A percentile compares a stretch with the other conserved stretches of the same genome.
These are phyloP conservation scores for Echria macrotheca DNA, from an alignment of 495 filamentous ascomycete genomes.

Conservation along the genomic window DNA sequence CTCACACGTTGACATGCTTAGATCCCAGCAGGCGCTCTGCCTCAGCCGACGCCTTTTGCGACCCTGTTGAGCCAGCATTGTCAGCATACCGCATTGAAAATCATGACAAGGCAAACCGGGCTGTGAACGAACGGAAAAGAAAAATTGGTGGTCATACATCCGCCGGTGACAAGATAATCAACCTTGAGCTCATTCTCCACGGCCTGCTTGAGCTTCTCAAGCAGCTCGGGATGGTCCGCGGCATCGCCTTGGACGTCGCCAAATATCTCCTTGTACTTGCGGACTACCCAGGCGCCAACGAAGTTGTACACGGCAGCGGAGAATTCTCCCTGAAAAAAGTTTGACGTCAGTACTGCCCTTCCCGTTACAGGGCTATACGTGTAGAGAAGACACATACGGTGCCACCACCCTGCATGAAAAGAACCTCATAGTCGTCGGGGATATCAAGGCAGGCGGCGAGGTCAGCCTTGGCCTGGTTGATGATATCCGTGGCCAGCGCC, in stretches of 20 bases:
- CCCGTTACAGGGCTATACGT: too few relatives aligned
- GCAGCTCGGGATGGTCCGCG: conserved; percentile 42
- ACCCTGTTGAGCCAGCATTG: too few relatives aligned
- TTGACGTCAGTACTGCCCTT: too few relatives aligned
- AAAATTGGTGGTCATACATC: too few relatives aligned
- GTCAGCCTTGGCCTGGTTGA: conserved; percentile 59
- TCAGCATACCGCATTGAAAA: too few relatives aligned
- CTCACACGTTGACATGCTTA: conserved; percentile 74
- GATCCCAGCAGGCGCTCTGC: conserved; percentile 68
- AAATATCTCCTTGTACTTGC: too few relatives aligned
- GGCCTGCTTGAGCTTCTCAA: conserved; percentile 53
- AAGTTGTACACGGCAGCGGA: conserved; percentile 77
- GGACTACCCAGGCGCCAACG: conserved; percentile 73
- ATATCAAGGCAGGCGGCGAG: conserved; percentile 67
- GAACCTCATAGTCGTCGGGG: conserved; percentile 67
- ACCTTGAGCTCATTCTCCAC: conserved; percentile 64
- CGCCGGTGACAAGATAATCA: conserved; percentile 88
- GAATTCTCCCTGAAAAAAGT: too few relatives aligned
- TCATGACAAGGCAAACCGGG: too few relatives aligned
- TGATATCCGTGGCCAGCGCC: conserved; percentile 63
- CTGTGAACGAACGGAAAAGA: too few relatives aligned
- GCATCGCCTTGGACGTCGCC: conserved; percentile 44
- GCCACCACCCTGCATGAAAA: conserved; percentile 81
- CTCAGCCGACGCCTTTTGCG: conserved; percentile 85
- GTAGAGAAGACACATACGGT: too few relatives aligned